Evolutionary conservation across 2,329 filamentous ascomycete genomes (phyloP).

Genomic region (Aspergillus uvarum): DNA sequence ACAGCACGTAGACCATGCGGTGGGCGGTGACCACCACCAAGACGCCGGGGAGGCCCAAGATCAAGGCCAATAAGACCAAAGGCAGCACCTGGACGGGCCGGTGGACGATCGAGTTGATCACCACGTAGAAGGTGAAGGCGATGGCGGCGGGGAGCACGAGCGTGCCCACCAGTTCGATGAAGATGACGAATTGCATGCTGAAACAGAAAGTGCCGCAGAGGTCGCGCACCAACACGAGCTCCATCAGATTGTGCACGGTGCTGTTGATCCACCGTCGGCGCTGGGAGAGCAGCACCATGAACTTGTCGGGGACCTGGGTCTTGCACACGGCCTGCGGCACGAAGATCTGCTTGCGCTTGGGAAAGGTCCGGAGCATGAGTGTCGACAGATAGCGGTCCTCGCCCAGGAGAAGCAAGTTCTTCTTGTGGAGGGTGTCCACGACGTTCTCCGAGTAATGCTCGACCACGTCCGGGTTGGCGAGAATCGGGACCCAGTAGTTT

Average conservation of each 20-base stretch:
- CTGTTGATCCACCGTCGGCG: conserved; percentile 99
- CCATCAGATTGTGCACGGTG: conserved; percentile 98
- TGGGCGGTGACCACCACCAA: conserved; percentile 93
- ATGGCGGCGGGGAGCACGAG: conserved; percentile 94
- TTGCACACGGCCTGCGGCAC: conserved; percentile 99
- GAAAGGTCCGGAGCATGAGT: conserved; percentile 97
- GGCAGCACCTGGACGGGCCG: conserved; percentile 82
- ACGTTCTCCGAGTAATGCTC: conserved; percentile 99
- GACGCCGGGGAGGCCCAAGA: conserved; percentile 87
- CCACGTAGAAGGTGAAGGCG: conserved; percentile 92
- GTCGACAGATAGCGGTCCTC: conserved; percentile 96
- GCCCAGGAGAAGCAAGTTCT: conserved; percentile 86
- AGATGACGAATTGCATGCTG: conserved; percentile 99
- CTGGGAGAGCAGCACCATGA: conserved; percentile 89
- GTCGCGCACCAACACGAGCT: conserved; percentile 90
- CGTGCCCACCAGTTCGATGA: conserved; percentile 91
- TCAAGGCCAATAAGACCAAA: conserved; percentile 80
- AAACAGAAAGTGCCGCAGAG: conserved; percentile 99
- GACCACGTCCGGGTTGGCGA: conserved; percentile 96
- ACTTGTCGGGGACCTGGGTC: conserved; percentile 90
- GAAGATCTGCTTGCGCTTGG: conserved; percentile 98
- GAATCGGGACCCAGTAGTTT: conserved; percentile 99
- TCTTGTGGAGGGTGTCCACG: conserved; percentile 96
- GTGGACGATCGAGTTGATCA: conserved; percentile 80
- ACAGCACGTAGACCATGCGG: conserved; percentile 84